Evolutionary conservation across 2,329 filamentous ascomycete species (phyloP).

Genomic region (Blastomyces silverae): DNA sequence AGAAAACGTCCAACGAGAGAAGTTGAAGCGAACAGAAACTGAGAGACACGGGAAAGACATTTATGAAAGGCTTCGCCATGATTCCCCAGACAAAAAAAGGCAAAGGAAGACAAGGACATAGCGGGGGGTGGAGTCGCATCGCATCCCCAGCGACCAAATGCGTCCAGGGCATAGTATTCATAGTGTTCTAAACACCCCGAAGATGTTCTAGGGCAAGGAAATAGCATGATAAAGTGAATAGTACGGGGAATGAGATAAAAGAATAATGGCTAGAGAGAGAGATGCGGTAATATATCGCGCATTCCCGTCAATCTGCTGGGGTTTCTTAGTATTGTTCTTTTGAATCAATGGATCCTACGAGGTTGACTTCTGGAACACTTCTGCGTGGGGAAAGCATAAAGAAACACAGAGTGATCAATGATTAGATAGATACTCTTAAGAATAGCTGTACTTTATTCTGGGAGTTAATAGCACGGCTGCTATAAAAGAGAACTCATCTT

Average conservation of each 20-base stretch:
- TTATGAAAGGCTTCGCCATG: neutral
- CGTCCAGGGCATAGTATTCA: neutral
- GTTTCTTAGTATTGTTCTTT: constrained; percentile 1
- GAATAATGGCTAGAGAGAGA: neutral
- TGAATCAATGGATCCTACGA: neutral
- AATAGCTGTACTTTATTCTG: neutral
- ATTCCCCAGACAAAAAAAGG: constrained; percentile 2
- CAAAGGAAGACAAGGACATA: constrained; percentile 4
- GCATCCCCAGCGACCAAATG: neutral
- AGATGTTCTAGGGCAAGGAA: neutral
- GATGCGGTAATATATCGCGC: neutral
- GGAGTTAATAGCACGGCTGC: neutral
- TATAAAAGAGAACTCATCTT: neutral
- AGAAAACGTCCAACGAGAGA: neutral
- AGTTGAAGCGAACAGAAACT: neutral
- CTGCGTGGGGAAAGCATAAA: neutral
- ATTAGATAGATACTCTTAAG: neutral
- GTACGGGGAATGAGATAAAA: neutral
- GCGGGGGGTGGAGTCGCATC: neutral
- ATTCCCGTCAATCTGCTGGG: neutral
- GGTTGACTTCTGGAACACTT: constrained; percentile 3
- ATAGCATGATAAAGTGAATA: constrained; percentile 4
- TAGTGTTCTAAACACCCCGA: neutral
- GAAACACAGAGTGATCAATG: neutral
- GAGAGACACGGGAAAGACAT: neutral